Conservation (phyloP, 139 green algal species). For the Micractinium sp. region DNA sequence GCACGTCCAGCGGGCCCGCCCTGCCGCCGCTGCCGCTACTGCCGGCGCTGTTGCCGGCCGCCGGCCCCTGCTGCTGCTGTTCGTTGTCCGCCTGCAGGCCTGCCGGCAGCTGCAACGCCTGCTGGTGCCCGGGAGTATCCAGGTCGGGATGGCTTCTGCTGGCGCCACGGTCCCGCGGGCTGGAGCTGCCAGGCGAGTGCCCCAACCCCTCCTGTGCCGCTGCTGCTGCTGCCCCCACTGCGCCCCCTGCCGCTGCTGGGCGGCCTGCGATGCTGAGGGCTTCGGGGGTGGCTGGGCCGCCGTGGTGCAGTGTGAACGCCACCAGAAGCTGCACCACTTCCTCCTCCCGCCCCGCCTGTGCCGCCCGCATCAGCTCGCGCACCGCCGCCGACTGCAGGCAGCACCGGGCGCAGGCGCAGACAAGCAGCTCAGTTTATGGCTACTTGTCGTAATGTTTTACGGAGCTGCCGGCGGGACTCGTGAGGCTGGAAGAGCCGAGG, state of each 20-base stretch:
- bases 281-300: background rate
- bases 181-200: background rate
- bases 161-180: background rate
- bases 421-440: no score
- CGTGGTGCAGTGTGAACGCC: background rate
- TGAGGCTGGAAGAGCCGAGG: no score
- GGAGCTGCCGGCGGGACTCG: no score
- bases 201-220: background rate
- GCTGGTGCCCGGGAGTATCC: background rate
- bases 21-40: background rate
- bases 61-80: background rate
- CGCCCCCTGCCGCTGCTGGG: background rate
- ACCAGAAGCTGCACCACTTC: background rate
- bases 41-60: background rate
- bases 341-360: background rate
- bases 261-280: background rate
- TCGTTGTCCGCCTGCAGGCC: background rate
- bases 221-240: background rate
- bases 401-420: no score
- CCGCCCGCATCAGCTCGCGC: background rate
- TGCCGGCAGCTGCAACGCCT: no score
- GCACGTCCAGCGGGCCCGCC: background rate
- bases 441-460: no score
- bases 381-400: background rate
- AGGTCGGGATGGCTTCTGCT: background rate